These are phyloP conservation scores for Thalassiosira allenii DNA, from an alignment of 352 stramenopile species.

Conservation along the genomic window DNA sequence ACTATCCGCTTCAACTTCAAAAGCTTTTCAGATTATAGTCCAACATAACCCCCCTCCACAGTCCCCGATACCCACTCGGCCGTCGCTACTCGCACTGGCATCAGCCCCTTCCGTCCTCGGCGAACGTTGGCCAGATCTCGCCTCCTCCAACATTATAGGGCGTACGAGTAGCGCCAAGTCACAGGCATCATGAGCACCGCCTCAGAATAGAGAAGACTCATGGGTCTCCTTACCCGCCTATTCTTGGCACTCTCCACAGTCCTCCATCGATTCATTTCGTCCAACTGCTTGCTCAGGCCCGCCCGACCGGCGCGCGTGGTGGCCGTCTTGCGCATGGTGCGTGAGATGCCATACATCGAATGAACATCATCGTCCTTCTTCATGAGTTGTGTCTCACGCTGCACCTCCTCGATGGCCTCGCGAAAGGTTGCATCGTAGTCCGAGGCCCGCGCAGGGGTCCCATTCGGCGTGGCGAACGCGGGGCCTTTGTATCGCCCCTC, in stretches of 20 bases:
- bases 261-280: slow-evolving; percentile 40
- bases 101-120: no score
- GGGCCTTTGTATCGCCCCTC: slow-evolving; percentile 13
- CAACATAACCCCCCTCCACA: no score
- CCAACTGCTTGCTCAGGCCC: slow-evolving; percentile 1
- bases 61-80: no score
- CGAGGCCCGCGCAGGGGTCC: background rate
- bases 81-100: no score
- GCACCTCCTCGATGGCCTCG: slow-evolving; percentile 1
- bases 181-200: slow-evolving; percentile 20
- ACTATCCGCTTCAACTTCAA: no score
- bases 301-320: slow-evolving; percentile 5
- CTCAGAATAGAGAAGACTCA: slow-evolving; percentile 25
- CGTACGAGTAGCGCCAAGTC: slow-evolving; percentile 26
- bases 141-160: no score
- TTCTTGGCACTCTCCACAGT: slow-evolving; percentile 7
- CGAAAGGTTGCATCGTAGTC: slow-evolving; percentile 32
- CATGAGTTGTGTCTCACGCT: slow-evolving; percentile 1
- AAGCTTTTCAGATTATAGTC: no score
- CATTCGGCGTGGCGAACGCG: slow-evolving; percentile 15
- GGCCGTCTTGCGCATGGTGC: slow-evolving; percentile 18
- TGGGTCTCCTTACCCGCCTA: background rate
- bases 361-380: slow-evolving; percentile 11
- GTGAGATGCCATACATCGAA: slow-evolving; percentile 2
- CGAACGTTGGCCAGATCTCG: no score